A percentile compares a stretch with the other conserved stretches of the same genome.
Evolutionary conservation across 441 rosid species (phyloP).

Genomic region (Gossypium trilobum): DNA sequence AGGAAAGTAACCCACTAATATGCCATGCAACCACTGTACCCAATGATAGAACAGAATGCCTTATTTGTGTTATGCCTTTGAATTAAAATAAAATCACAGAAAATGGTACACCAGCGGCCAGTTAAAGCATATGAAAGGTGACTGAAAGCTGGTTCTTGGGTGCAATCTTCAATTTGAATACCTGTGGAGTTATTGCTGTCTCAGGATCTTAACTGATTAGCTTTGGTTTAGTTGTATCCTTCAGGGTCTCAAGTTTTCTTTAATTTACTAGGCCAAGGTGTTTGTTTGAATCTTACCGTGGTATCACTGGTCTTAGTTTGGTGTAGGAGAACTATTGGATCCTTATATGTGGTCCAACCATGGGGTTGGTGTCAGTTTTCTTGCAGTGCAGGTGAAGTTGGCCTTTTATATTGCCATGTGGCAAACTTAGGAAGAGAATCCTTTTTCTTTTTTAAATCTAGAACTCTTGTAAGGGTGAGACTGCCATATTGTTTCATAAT

Average conservation of each 20-base stretch:
- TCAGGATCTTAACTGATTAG: not conserved
- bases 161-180: not conserved
- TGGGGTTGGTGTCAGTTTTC: not conserved
- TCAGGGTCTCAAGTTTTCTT: not conserved
- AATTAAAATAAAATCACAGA: not conserved
- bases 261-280: not conserved
- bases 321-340: not conserved
- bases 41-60: not conserved
- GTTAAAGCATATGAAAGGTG: not conserved
- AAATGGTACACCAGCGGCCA: not conserved
- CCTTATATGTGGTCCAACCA: not conserved
- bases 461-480: not conserved
- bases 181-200: not conserved
- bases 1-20: not conserved
- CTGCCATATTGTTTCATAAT: not conserved
- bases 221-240: not conserved
- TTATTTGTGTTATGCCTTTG: not conserved
- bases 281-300: not conserved
- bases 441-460: not conserved
- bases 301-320: not conserved
- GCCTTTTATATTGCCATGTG: not conserved
- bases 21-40: not conserved
- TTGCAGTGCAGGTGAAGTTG: not conserved
- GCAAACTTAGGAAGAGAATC: not conserved
- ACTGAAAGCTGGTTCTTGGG: not conserved